Conservation (phyloP, 768 basidiomycete genomes). For the Postia placenta region DNA sequence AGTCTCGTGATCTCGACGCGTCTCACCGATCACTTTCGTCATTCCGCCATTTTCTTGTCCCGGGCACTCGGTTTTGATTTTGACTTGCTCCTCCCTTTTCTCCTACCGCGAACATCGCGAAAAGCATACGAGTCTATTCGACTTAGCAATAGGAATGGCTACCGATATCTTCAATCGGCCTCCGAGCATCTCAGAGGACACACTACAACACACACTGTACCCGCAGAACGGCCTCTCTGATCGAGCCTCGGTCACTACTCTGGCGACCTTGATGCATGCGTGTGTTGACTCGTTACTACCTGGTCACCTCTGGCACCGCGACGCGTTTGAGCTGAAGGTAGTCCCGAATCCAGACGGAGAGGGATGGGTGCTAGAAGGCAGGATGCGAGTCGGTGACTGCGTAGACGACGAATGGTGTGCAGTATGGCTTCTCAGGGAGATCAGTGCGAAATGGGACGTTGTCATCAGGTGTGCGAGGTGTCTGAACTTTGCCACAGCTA, state of each 20-base stretch:
- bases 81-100: background rate
- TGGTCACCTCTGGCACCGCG: constrained; percentile 78
- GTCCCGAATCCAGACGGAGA: constrained; percentile 38
- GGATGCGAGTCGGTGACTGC: constrained; percentile 89
- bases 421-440: constrained; percentile 81
- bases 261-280: constrained; percentile 61
- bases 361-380: constrained; percentile 68
- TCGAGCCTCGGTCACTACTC: constrained; percentile 52
- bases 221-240: constrained; percentile 49
- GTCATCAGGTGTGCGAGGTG: constrained; percentile 59
- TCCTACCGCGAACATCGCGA: background rate
- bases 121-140: background rate
- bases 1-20: constrained; percentile 2
- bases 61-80: background rate
- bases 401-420: constrained; percentile 98
- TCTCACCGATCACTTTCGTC: background rate
- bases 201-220: constrained; percentile 71
- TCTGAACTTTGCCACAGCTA: background rate
- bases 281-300: constrained; percentile 50
- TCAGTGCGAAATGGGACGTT: constrained; percentile 75
- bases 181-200: constrained; percentile 82
- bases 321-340: constrained; percentile 74
- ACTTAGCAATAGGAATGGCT: background rate
- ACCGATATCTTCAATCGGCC: constrained; percentile 63
- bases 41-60: background rate